Evolutionary conservation across 1,139 yeast species (phyloP).

Genomic region (Candida dubliniensis): DNA sequence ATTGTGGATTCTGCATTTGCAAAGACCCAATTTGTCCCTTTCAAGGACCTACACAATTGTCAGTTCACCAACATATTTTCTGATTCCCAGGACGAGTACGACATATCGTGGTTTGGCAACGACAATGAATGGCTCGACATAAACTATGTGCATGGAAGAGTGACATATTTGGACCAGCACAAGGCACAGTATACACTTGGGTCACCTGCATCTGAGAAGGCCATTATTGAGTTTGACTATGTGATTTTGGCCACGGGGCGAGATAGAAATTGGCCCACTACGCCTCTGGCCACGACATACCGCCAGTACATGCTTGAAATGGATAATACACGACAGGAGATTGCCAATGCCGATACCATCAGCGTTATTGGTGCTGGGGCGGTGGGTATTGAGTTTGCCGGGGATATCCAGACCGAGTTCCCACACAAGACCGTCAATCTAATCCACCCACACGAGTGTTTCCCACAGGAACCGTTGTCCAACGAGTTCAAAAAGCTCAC

Average conservation of each 20-base stretch:
- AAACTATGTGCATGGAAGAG: constrained; percentile 43
- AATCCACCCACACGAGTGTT: constrained; percentile 39
- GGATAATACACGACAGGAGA: constrained; percentile 26
- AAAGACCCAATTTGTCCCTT: constrained; percentile 39
- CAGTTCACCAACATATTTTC: constrained; percentile 30
- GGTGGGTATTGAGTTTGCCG: constrained; percentile 51
- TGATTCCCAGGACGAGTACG: constrained; percentile 7
- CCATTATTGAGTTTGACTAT: constrained; percentile 46
- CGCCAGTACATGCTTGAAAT: constrained; percentile 34
- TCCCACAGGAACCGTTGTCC: constrained; percentile 44
- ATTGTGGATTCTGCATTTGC: constrained; percentile 50
- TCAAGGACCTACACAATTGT: constrained; percentile 31
- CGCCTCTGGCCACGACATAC: constrained; percentile 37
- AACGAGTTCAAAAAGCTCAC: constrained; percentile 30
- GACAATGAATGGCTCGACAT: constrained; percentile 12
- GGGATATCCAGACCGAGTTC: constrained; percentile 39
- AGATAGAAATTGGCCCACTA: constrained; percentile 54
- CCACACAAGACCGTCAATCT: constrained; percentile 38
- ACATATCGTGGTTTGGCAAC: constrained; percentile 7
- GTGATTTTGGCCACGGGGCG: constrained; percentile 53
- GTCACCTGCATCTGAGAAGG: constrained; percentile 10
- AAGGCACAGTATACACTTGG: constrained; percentile 25
- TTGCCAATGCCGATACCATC: constrained; percentile 24
- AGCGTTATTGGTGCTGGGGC: constrained; percentile 52
- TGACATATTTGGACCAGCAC: constrained; percentile 29